Conservation (phyloP, 805 yeast species). For the Candida germanica region DNA sequence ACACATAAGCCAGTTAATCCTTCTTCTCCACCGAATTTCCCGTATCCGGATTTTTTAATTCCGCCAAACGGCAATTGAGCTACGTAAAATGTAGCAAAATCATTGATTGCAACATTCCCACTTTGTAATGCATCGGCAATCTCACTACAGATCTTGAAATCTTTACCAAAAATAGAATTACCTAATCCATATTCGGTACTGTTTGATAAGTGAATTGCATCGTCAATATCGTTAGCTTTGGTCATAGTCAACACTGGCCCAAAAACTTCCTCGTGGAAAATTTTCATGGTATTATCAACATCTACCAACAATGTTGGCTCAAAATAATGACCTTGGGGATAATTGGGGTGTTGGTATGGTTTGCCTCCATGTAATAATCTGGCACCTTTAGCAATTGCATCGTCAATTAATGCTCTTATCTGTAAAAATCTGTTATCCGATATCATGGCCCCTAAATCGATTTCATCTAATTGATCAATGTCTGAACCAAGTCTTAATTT, state of each 20-base stretch:
- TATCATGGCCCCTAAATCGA: conserved; percentile 96
- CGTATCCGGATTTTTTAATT: conserved; percentile 87
- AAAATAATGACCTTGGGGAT: conserved; percentile 94
- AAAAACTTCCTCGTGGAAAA: conserved; percentile 89
- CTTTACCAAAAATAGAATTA: conserved; percentile 79
- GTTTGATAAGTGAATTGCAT: conserved; percentile 78
- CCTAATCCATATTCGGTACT: conserved; percentile 88
- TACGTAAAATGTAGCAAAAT: conserved; percentile 93
- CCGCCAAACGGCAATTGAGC: conserved; percentile 99
- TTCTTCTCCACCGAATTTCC: conserved; percentile 97
- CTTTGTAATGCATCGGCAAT: conserved; percentile 65
- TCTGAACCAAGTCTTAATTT: conserved; percentile 80
- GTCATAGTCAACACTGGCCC: conserved; percentile 87
- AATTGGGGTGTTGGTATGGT: conserved; percentile 79
- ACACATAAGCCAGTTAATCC: conserved; percentile 88
- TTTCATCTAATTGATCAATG: conserved; percentile 83
- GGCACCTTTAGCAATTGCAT: conserved; percentile 84
- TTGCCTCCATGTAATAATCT: conserved; percentile 76
- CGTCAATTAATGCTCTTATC: conserved; percentile 63
- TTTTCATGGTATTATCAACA: conserved; percentile 68
- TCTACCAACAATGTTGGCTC: conserved; percentile 84
- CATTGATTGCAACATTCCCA: conserved; percentile 96
- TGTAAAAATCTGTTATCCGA: conserved; percentile 69
- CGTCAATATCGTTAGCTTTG: conserved; percentile 61
- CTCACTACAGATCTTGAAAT: conserved; percentile 52